Base-by-base conservation (phyloP, 2,329 filamentous ascomycete species). In the Sarocladium oryzae region DNA sequence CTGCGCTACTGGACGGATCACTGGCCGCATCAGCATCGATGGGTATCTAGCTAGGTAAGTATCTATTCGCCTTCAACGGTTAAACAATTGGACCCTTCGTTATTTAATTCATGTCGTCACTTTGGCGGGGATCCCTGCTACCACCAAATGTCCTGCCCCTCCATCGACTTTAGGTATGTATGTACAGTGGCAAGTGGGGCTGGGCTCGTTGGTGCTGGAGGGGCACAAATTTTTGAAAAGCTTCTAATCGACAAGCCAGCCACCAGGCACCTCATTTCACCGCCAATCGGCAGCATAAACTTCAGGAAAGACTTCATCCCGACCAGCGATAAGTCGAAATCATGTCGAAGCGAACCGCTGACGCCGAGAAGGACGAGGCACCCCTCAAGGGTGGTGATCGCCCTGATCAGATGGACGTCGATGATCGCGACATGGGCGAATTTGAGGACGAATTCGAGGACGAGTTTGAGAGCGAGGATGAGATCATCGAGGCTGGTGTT, bases 401-500 rank as follows among this genome's bases (percentile, higher is more conserved):
- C 33, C 81, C 79, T 4, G 80, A 84, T 56, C 74, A 78, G 55
- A 82, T 82, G 77, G 86, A 86, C 53, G 77, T 88, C 50, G 82
- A 88, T 60, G 68, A 73, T 58, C 73, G 74, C 63, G 82, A 82
- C 23, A 84, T 85, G 75, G 82, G 82, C 64, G 88, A 97, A 59
- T 97, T 95, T 56, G 93, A 96, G 64, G 93, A 96, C 71, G 92
- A 97, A 64, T 96, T 92, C 59, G 89, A 92, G 69, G 88, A 92
- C 62, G 88, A 92, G 64, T 92, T 87, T 59, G 91, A 96, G 75
- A 95, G 76, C 62, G 79, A 82, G 56, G 91, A 96, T 66, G 91
- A 97, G 69, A 88, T 97, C 50, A 72, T 96, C 54, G 92, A 97
- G 71, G 92, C 93, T 4, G 92, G 92, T 55, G 90, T 96, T 11